Conservation (phyloP, 352 stramenopile genomes). For the Globisporangium cylindrosporum region DNA sequence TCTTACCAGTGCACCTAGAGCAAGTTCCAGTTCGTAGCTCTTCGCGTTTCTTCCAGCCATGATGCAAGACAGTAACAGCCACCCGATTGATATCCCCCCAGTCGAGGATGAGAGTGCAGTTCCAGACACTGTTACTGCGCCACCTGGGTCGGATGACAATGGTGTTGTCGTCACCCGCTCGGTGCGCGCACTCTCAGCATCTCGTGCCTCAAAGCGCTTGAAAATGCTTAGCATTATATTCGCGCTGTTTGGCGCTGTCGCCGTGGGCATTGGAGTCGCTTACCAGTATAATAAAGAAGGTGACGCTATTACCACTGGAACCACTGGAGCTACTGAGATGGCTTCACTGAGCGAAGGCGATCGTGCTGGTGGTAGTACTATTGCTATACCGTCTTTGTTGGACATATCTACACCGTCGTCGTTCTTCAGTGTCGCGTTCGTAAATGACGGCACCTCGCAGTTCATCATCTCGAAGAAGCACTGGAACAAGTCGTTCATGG, state of each 20-base stretch:
- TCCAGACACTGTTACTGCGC: background rate
- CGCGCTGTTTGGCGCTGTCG: constrained; percentile 16
- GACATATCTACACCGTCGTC: constrained; percentile 5
- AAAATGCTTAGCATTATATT: constrained; percentile 20
- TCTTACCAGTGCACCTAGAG: background rate
- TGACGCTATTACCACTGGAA: background rate
- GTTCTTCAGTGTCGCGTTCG: constrained; percentile 48
- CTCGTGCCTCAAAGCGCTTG: constrained; percentile 8
- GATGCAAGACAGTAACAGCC: constrained; percentile 12
- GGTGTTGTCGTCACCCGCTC: background rate
- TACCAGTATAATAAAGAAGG: background rate
- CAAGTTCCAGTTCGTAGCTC: constrained; percentile 2
- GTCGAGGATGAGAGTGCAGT: background rate
- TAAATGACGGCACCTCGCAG: constrained; percentile 22
- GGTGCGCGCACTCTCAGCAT: background rate
- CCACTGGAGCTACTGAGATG: constrained; percentile 9
- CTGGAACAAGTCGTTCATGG: constrained; percentile 68
- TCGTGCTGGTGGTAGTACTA: background rate
- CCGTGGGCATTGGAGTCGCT: constrained; percentile 16
- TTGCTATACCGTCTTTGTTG: background rate
- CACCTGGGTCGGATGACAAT: background rate
- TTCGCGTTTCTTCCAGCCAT: constrained; percentile 2
- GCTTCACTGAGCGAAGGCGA: background rate
- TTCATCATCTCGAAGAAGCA: constrained; percentile 57
- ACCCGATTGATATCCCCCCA: constrained; percentile 8